phyloP scores from a whole-genome alignment of 2,329 filamentous ascomycete genomes.

The Aspergillus brunneoviolaceus region DNA sequence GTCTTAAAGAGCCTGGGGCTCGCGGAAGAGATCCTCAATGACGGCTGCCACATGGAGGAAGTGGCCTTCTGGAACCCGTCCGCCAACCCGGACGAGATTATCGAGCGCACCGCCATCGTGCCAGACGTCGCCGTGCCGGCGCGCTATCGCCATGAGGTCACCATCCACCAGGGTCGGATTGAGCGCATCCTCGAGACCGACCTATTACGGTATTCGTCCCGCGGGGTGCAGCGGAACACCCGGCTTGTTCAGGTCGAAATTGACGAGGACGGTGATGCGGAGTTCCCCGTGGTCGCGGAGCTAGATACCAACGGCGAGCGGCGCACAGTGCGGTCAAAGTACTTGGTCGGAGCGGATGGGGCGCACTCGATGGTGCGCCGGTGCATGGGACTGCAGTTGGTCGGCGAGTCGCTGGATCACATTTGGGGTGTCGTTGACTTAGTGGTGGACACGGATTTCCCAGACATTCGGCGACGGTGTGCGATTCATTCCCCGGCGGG shows the following conservation, averaged over 20 bases:
- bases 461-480: conserved; percentile 77
- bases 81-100: conserved; percentile 50
- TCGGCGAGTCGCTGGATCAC: conserved; percentile 68
- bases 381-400: conserved; percentile 51
- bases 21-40: conserved; percentile 39
- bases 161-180: conserved; percentile 70
- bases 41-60: conserved; percentile 52
- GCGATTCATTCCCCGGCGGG: conserved; percentile 73
- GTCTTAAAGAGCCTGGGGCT: conserved; percentile 45
- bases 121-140: conserved; percentile 62
- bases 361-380: conserved; percentile 66
- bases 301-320: conserved; percentile 30
- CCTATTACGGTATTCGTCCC: conserved; percentile 60
- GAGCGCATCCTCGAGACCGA: conserved; percentile 69
- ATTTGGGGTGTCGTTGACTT: conserved; percentile 78
- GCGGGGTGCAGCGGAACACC: conserved; percentile 62
- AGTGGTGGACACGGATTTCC: conserved; percentile 70
- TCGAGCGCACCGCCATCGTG: conserved; percentile 59
- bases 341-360: conserved; percentile 71
- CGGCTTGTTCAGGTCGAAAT: conserved; percentile 62
- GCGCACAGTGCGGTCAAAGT: conserved; percentile 61
- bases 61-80: conserved; percentile 68
- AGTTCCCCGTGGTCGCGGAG: conserved; percentile 37
- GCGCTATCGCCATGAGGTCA: conserved; percentile 68
- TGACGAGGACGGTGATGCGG: conserved; percentile 49